A percentile compares a stretch with the other conserved stretches of the same genome.
These are phyloP conservation scores for Cryptosporidium meleagridis DNA, from an alignment of 169 alveolate genomes.

Conservation along the genomic window DNA sequence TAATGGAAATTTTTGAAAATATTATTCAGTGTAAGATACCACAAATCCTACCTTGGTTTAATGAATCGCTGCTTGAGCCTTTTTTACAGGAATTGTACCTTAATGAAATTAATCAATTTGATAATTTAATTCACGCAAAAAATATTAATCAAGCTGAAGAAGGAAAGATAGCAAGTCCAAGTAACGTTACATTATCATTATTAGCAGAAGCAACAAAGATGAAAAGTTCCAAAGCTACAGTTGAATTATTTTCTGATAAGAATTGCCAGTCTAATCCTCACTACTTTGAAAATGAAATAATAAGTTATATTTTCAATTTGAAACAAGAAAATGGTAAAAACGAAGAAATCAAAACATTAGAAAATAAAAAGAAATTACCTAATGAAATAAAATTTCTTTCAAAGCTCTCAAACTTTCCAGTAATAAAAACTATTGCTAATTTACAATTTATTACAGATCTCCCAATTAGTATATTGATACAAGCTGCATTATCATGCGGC, in stretches of 20 bases:
- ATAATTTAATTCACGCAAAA: not conserved
- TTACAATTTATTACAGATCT: constrained; percentile 59
- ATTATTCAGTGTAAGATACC: constrained; percentile 49
- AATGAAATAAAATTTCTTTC: constrained; percentile 15
- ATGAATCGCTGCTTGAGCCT: constrained; percentile 62
- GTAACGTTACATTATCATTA: constrained; percentile 49
- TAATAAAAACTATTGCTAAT: constrained; percentile 27
- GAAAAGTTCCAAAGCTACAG: constrained; percentile 2
- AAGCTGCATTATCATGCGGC: constrained; percentile 63
- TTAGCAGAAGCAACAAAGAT: constrained; percentile 71
- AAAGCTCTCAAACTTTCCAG: constrained; percentile 32
- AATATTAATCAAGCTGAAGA: constrained; percentile 1
- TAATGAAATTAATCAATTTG: not conserved
- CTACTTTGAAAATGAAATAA: constrained; percentile 21
- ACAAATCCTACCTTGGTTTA: constrained; percentile 58
- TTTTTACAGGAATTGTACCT: constrained; percentile 22
- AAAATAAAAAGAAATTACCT: not conserved
- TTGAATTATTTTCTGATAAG: not conserved
- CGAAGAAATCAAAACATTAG: not conserved
- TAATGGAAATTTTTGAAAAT: constrained; percentile 56
- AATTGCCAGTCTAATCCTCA: not conserved
- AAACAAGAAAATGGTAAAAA: not conserved
- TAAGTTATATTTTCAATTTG: constrained; percentile 11
- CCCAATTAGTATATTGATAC: constrained; percentile 54
- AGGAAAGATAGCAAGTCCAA: constrained; percentile 11